A percentile compares a stretch with the other conserved stretches of the same genome.
These are phyloP conservation scores for Trichoderma hamatum DNA, from an alignment of 2,329 filamentous ascomycete species.

Conservation along the genomic window DNA sequence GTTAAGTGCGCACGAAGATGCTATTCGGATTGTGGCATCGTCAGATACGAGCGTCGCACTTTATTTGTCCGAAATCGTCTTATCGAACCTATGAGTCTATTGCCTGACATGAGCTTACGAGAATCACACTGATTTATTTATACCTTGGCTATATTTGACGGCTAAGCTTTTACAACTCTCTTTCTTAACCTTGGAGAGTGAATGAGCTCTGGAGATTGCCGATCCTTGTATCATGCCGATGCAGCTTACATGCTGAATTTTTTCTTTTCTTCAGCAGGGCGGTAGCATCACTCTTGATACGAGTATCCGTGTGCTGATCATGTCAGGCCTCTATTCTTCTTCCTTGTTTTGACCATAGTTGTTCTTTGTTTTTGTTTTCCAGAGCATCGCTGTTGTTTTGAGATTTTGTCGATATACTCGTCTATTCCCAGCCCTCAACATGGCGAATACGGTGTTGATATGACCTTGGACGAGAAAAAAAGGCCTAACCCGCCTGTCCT, in stretches of 20 bases:
- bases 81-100: not conserved
- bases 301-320: not conserved
- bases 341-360: not conserved
- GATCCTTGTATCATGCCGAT: not conserved
- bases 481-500: slow-evolving; percentile 19
- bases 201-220: not conserved
- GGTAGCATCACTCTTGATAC: not conserved
- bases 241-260: not conserved
- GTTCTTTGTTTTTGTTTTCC: not conserved
- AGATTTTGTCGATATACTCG: slow-evolving; percentile 13
- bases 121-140: slow-evolving; percentile 6
- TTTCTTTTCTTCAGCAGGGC: not conserved
- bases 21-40: not conserved
- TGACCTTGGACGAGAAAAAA: slow-evolving; percentile 28
- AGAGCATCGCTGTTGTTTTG: slow-evolving; percentile 14
- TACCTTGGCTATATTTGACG: not conserved
- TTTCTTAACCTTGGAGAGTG: not conserved
- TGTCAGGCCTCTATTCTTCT: not conserved
- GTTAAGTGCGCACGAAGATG: slow-evolving; percentile 33
- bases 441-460: slow-evolving; percentile 28
- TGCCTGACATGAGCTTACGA: slow-evolving; percentile 22
- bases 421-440: not conserved
- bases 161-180: not conserved
- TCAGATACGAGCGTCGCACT: not conserved
- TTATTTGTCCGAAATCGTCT: not conserved